A percentile compares a stretch with the other conserved stretches of the same genome.
Conservation (phyloP, 2,329 filamentous ascomycete species). For the Amauroascus niger region DNA sequence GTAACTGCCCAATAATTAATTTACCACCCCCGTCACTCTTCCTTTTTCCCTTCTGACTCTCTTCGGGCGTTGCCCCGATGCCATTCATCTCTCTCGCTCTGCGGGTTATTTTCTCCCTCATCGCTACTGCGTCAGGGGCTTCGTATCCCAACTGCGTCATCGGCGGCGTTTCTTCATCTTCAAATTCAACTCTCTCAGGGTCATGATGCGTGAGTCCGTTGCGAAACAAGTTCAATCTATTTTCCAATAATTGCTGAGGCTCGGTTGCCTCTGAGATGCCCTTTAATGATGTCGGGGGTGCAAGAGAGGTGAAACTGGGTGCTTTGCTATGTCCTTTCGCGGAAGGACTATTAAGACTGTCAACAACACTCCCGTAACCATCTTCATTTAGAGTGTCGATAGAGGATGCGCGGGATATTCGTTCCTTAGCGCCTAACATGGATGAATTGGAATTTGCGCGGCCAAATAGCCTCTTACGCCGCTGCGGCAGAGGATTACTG, state of each 20-base stretch:
- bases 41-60: neutral
- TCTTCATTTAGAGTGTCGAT: constrained; percentile 42
- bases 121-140: constrained; percentile 44
- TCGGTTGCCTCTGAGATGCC: constrained; percentile 13
- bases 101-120: constrained; percentile 47
- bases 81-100: constrained; percentile 36
- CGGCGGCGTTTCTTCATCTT: constrained; percentile 29
- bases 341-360: constrained; percentile 22
- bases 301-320: constrained; percentile 27
- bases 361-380: constrained; percentile 31
- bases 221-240: constrained; percentile 15
- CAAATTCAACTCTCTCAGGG: constrained; percentile 22
- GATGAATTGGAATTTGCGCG: constrained; percentile 36
- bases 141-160: constrained; percentile 43
- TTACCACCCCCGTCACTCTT: neutral
- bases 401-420: constrained; percentile 39
- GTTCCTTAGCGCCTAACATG: constrained; percentile 18
- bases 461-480: constrained; percentile 34
- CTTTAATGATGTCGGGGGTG: constrained; percentile 17
- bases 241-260: constrained; percentile 14
- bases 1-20: constrained; percentile 24
- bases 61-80: neutral
- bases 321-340: constrained; percentile 21
- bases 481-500: constrained; percentile 18
- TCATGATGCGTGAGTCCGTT: constrained; percentile 19